phyloP scores from a whole-genome alignment of 805 yeast species.

The Starmerella tilneyi region DNA sequence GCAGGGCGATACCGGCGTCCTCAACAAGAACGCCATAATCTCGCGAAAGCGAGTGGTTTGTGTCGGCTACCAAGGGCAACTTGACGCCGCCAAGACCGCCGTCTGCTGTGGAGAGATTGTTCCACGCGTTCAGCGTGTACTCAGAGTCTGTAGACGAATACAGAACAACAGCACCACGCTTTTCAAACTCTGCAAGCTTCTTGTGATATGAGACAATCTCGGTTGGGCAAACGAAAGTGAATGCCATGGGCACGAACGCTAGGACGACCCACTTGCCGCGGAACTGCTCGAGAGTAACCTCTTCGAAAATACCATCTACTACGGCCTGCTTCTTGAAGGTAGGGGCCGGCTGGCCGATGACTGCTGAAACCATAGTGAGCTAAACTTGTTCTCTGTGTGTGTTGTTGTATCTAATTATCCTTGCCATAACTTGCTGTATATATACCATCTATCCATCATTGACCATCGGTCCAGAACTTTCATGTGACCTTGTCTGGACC shows the following conservation, averaged over 20 bases:
- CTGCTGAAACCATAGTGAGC: constrained; percentile 50
- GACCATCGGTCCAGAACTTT: too few species aligned
- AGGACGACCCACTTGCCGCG: constrained; percentile 95
- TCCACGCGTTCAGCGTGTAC: constrained; percentile 96
- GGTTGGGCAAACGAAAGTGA: constrained; percentile 99
- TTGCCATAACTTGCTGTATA: too few species aligned
- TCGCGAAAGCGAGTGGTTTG: constrained; percentile 85
- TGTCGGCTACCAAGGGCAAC: constrained; percentile 92
- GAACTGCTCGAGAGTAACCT: constrained; percentile 85
- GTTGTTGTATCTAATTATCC: neutral
- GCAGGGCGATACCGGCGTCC: constrained; percentile 92
- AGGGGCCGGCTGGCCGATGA: constrained; percentile 93
- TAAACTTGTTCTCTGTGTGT: constrained; percentile 35
- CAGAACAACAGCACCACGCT: constrained; percentile 74
- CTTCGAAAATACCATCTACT: constrained; percentile 91
- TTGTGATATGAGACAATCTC: constrained; percentile 98
- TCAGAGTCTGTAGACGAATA: constrained; percentile 98
- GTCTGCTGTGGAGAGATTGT: constrained; percentile 88
- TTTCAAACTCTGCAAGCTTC: constrained; percentile 81
- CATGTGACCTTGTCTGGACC: neutral
- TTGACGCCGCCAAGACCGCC: constrained; percentile 96
- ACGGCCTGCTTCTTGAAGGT: constrained; percentile 93
- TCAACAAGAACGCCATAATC: constrained; percentile 96
- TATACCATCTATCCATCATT: neutral
- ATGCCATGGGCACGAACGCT: constrained; percentile 96